Conservation (phyloP, 345 rosid species). For the Cardamine resedifolia region DNA sequence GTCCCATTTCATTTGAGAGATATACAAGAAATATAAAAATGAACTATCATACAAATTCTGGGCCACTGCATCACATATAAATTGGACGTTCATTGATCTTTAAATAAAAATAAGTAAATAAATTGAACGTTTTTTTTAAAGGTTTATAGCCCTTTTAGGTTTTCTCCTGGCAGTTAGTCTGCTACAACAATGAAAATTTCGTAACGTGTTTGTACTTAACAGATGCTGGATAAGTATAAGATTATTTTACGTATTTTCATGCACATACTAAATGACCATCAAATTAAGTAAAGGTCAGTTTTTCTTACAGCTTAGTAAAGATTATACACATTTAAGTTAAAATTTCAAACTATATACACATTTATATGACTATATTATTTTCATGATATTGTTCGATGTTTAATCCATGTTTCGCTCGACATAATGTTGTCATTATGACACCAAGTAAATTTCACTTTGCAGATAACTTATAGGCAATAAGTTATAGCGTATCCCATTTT, state of each 20-base stretch:
- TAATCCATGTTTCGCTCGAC: too few relatives aligned
- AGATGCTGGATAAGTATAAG: background rate
- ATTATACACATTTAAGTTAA: too few relatives aligned
- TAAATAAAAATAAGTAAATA: background rate
- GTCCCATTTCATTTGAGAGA: background rate
- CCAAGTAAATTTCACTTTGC: background rate
- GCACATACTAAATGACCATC: too few relatives aligned
- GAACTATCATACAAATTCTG: background rate
- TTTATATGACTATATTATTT: too few relatives aligned
- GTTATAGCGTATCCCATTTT: too few relatives aligned
- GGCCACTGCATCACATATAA: background rate
- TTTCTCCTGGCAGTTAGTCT: background rate
- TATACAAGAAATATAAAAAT: background rate
- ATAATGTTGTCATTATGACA: background rate
- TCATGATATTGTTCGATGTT: too few relatives aligned
- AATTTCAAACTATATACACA: too few relatives aligned
- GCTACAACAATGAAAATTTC: background rate
- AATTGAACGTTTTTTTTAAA: background rate
- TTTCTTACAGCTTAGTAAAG: too few relatives aligned
- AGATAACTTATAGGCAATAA: too few relatives aligned
- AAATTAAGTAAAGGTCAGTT: too few relatives aligned
- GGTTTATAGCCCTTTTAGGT: background rate
- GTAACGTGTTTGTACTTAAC: background rate
- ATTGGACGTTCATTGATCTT: background rate
- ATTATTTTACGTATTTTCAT: background rate